Evolutionary conservation across 108 stramenopile species (phyloP).

Genomic region (Seminavis robusta): DNA sequence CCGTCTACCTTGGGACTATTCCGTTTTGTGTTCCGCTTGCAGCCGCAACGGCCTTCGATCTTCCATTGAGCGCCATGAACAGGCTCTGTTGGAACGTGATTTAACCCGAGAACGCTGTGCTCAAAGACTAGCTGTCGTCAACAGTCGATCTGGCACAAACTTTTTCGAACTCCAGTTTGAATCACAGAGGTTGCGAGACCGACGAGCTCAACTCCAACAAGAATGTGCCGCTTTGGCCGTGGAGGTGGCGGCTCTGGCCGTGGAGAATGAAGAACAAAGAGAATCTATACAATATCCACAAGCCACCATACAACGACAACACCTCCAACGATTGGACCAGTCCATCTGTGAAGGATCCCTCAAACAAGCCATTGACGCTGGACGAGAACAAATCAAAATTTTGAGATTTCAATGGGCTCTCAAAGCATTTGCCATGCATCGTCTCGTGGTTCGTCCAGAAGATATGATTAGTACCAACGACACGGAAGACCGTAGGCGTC

Average conservation of each 20-base stretch:
- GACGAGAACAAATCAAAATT: constrained; percentile 40
- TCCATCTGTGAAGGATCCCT: constrained; percentile 20
- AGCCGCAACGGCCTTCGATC: constrained; percentile 20
- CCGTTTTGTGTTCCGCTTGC: constrained; percentile 19
- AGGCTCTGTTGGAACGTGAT: constrained; percentile 17
- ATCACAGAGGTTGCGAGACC: constrained; percentile 22
- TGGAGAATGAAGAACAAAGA: constrained; percentile 30
- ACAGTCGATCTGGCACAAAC: neutral
- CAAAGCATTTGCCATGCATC: constrained; percentile 68
- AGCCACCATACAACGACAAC: constrained; percentile 6
- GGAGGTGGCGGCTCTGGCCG: constrained; percentile 18
- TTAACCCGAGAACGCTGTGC: constrained; percentile 27
- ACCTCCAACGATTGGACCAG: constrained; percentile 23
- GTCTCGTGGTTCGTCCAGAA: constrained; percentile 53
- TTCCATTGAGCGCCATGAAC: constrained; percentile 18
- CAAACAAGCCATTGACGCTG: constrained; percentile 18
- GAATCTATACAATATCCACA: constrained; percentile 5
- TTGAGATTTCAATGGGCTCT: constrained; percentile 65
- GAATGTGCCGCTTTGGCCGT: constrained; percentile 32
- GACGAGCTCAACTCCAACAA: constrained; percentile 7
- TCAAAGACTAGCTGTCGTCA: constrained; percentile 5
- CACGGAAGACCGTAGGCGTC: constrained; percentile 8
- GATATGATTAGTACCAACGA: constrained; percentile 17
- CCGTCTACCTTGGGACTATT: no score
- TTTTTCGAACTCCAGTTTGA: constrained; percentile 21